A percentile compares a stretch with the other conserved stretches of the same genome.
These are phyloP conservation scores for Alternaria ethzedia DNA, from an alignment of 2,329 filamentous ascomycete species.

Conservation along the genomic window DNA sequence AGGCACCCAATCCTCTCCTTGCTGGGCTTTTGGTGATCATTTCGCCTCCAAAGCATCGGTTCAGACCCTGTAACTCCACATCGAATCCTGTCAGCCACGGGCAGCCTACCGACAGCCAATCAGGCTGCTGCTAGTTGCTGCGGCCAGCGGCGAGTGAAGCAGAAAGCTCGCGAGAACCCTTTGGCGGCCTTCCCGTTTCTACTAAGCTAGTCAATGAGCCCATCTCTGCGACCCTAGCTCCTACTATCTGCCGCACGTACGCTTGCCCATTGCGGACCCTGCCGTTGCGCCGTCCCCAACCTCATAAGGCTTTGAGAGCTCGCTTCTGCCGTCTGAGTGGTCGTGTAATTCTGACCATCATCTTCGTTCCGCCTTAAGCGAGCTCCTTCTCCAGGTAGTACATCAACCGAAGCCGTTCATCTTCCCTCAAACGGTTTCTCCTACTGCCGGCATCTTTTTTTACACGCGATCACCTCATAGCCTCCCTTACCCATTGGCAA, in stretches of 20 bases:
- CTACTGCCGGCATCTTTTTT: constrained; percentile 45
- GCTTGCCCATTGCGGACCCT: constrained; percentile 32
- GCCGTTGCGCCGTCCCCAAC: constrained; percentile 41
- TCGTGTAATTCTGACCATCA: constrained; percentile 43
- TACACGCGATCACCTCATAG: constrained; percentile 38
- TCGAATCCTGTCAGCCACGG: constrained; percentile 40
- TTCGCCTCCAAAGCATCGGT: constrained; percentile 47
- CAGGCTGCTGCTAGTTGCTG: constrained; percentile 21
- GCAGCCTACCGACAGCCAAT: constrained; percentile 36
- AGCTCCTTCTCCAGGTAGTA: constrained; percentile 38
- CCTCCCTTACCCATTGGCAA: constrained; percentile 43
- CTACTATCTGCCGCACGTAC: constrained; percentile 32
- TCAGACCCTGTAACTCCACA: constrained; percentile 38
- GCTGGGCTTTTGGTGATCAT: constrained; percentile 34
- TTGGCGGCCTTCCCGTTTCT: constrained; percentile 41
- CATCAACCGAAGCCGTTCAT: constrained; percentile 41
- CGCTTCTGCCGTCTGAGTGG: constrained; percentile 43
- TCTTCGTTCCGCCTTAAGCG: constrained; percentile 49
- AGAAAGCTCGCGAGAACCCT: constrained; percentile 37
- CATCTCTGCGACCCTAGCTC: constrained; percentile 24
- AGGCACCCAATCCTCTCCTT: constrained; percentile 20
- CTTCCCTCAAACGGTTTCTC: constrained; percentile 39
- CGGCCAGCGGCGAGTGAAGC: constrained; percentile 44
- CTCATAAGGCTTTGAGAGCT: constrained; percentile 39
- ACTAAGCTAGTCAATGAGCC: constrained; percentile 31